Evolutionary conservation across 495 filamentous ascomycete species (phyloP).

Genomic region (Penicillium subrubescens): DNA sequence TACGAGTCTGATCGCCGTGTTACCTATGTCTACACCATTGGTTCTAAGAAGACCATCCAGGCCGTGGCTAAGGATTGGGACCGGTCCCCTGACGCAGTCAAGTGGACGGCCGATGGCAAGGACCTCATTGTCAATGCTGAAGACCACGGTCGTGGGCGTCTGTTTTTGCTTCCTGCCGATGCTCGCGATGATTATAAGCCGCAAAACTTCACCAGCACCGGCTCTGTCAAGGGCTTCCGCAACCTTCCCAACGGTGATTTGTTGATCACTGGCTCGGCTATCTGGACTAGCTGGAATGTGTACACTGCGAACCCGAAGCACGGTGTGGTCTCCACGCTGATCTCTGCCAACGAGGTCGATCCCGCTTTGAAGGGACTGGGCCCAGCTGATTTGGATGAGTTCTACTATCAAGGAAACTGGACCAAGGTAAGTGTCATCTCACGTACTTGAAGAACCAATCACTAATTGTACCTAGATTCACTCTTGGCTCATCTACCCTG

Average conservation of each 20-base stretch:
- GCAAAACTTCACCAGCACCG: constrained; percentile 33
- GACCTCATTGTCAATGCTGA: constrained; percentile 35
- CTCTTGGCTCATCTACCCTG: constrained; percentile 51
- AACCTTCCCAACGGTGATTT: constrained; percentile 35
- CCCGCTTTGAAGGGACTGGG: constrained; percentile 32
- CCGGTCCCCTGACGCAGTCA: constrained; percentile 35
- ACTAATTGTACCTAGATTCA: constrained; percentile 41
- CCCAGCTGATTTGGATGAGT: constrained; percentile 40
- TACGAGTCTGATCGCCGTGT: constrained; percentile 42
- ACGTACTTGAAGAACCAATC: background rate
- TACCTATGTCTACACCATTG: constrained; percentile 36
- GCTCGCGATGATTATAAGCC: constrained; percentile 36
- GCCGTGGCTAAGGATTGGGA: constrained; percentile 44
- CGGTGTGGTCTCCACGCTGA: constrained; percentile 26
- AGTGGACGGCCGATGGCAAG: constrained; percentile 39
- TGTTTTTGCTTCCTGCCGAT: constrained; percentile 38
- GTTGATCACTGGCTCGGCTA: constrained; percentile 36
- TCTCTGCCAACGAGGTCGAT: constrained; percentile 41
- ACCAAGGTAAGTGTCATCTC: constrained; percentile 29
- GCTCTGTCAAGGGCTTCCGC: constrained; percentile 30
- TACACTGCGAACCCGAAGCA: constrained; percentile 35
- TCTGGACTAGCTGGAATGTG: constrained; percentile 39
- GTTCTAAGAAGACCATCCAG: constrained; percentile 31
- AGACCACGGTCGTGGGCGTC: constrained; percentile 30
- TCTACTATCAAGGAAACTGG: constrained; percentile 38